These are phyloP conservation scores for Globisporangium irregulare DNA, from an alignment of 352 stramenopile genomes.

Conservation along the genomic window DNA sequence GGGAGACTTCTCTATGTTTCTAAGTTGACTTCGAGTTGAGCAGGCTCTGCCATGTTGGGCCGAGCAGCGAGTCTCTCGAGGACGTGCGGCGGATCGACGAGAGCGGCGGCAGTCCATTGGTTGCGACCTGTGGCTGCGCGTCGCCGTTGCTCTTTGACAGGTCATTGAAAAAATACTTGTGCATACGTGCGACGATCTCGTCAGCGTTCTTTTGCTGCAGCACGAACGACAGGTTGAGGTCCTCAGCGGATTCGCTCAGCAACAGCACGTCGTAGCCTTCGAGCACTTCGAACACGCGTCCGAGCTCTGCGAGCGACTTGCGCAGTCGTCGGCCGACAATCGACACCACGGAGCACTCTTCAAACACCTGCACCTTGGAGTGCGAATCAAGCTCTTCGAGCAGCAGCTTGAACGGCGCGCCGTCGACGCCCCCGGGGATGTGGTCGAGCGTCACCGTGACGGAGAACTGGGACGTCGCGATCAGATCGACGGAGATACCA, in stretches of 20 bases:
- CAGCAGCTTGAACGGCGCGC: constrained; percentile 64
- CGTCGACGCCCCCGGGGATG: constrained; percentile 74
- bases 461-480: constrained; percentile 88
- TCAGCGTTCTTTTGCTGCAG: constrained; percentile 78
- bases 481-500: constrained; percentile 87
- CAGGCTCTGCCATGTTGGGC: constrained; percentile 68
- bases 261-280: constrained; percentile 84
- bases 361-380: constrained; percentile 74
- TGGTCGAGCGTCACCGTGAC: constrained; percentile 87
- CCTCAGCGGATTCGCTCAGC: constrained; percentile 83
- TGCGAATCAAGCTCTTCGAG: constrained; percentile 64
- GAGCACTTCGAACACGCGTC: constrained; percentile 82
- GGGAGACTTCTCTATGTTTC: constrained; percentile 1
- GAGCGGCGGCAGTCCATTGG: constrained; percentile 12
- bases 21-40: constrained; percentile 31
- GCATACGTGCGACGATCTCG: constrained; percentile 77
- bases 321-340: constrained; percentile 81
- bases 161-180: constrained; percentile 67
- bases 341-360: constrained; percentile 83
- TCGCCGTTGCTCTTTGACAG: constrained; percentile 15
- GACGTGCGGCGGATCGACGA: constrained; percentile 54
- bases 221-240: constrained; percentile 90
- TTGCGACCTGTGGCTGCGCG: constrained; percentile 1
- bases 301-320: constrained; percentile 77
- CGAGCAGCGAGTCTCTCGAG: constrained; percentile 66